A percentile compares a stretch with the other conserved stretches of the same genome.
Evolutionary conservation across 2,329 filamentous ascomycete genomes (phyloP).

Genomic region (Exophiala aquamarina): DNA sequence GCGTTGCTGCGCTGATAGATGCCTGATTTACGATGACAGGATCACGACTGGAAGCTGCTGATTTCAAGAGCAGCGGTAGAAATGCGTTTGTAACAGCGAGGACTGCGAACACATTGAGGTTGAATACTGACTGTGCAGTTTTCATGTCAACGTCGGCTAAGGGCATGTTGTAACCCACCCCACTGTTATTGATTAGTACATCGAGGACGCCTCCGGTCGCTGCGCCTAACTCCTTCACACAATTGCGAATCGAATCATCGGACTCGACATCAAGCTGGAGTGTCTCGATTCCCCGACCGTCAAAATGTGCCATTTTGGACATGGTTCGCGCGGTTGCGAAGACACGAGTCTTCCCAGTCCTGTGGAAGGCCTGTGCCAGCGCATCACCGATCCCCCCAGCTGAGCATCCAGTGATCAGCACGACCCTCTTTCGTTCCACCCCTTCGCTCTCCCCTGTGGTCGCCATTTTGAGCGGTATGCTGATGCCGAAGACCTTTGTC

Average conservation of each 20-base stretch:
- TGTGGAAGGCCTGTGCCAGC: slow-evolving; percentile 39
- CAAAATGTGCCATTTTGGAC: slow-evolving; percentile 32
- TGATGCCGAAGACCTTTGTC: too few species aligned
- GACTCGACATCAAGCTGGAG: slow-evolving; percentile 36
- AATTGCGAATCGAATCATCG: slow-evolving; percentile 31
- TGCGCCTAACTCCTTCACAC: slow-evolving; percentile 28
- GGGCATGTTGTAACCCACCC: slow-evolving; percentile 32
- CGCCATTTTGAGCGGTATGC: too few species aligned
- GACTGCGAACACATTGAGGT: slow-evolving; percentile 36
- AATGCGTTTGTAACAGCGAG: slow-evolving; percentile 37
- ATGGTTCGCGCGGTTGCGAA: slow-evolving; percentile 43
- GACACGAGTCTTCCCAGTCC: slow-evolving; percentile 36
- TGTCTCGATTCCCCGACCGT: slow-evolving; percentile 28
- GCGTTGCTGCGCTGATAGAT: slow-evolving; percentile 31
- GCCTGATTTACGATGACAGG: slow-evolving; percentile 39
- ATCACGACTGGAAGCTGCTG: not conserved
- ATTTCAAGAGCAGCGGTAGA: slow-evolving; percentile 26
- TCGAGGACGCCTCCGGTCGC: slow-evolving; percentile 36
- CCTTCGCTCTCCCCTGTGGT: too few species aligned
- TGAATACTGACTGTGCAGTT: slow-evolving; percentile 33
- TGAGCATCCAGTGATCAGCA: slow-evolving; percentile 32
- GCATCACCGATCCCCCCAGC: slow-evolving; percentile 43
- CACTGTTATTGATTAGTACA: slow-evolving; percentile 50
- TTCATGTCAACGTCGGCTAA: slow-evolving; percentile 31
- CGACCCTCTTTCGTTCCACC: not conserved